phyloP scores from a whole-genome alignment of 768 basidiomycete species.

The Trametes villosa region DNA sequence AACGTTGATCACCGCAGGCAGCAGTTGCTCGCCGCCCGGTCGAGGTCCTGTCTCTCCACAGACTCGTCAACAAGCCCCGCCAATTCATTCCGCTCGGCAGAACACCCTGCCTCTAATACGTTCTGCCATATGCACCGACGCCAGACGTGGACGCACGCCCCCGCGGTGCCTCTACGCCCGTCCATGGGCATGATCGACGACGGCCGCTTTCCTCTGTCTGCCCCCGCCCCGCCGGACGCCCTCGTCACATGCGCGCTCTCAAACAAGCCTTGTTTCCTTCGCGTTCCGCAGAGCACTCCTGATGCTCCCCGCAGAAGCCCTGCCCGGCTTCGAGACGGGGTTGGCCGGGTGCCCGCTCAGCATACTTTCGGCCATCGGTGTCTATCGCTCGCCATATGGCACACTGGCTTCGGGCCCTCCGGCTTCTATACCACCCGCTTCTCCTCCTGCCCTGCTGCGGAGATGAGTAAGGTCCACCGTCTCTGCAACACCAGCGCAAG shows the following conservation, averaged over 20 bases:
- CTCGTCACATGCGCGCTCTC: conserved; percentile 24
- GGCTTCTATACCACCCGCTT: conserved; percentile 27
- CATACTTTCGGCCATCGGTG: conserved; percentile 23
- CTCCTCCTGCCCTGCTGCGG: conserved; percentile 26
- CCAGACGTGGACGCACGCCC: conserved; percentile 2
- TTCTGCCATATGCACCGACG: conserved; percentile 11
- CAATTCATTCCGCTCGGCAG: conserved; percentile 22
- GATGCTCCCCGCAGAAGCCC: conserved; percentile 28
- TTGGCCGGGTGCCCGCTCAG: conserved; percentile 21
- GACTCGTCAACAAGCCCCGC: conserved; percentile 10
- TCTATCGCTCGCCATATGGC: conserved; percentile 29
- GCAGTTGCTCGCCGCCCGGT: conserved; percentile 15
- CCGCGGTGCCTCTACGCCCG: conserved; percentile 16
- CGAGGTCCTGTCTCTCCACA: conserved; percentile 14
- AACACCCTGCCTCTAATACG: conserved; percentile 19
- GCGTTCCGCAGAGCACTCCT: conserved; percentile 25
- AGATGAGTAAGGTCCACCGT: conserved; percentile 23
- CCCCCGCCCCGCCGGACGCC: conserved; percentile 10
- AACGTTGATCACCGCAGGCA: conserved; percentile 14
- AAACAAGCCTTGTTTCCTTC: conserved; percentile 23
- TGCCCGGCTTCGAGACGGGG: conserved; percentile 25
- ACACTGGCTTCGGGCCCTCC: conserved; percentile 25
- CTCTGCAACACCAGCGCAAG: conserved; percentile 4
- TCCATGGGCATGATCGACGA: conserved; percentile 26
- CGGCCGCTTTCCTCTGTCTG: conserved; percentile 14